Conservation (phyloP, 2,329 filamentous ascomycete species). For the Aaosphaeria arxii region DNA sequence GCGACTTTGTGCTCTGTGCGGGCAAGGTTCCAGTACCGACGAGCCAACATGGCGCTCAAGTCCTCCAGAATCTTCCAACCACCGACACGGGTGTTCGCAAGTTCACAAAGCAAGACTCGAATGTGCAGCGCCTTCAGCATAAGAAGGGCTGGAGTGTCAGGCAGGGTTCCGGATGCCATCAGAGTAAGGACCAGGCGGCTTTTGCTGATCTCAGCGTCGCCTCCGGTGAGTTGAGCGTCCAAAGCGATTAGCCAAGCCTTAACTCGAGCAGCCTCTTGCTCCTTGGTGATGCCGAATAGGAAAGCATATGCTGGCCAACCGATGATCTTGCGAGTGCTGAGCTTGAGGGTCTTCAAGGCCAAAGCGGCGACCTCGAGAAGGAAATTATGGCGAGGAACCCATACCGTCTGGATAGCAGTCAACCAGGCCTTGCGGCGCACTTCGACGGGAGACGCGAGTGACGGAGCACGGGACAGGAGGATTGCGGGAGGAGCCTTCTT, state of each 20-base stretch:
- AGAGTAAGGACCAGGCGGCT: slow-evolving; percentile 82
- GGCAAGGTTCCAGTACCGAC: slow-evolving; percentile 78
- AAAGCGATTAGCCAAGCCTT: slow-evolving; percentile 93
- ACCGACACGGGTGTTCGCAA: slow-evolving; percentile 63
- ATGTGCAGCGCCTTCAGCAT: slow-evolving; percentile 94
- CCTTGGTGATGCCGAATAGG: slow-evolving; percentile 75
- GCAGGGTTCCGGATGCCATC: slow-evolving; percentile 82
- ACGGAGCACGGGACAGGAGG: slow-evolving; percentile 56
- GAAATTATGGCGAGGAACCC: slow-evolving; percentile 85
- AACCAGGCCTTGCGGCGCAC: slow-evolving; percentile 88
- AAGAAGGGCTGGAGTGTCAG: slow-evolving; percentile 74
- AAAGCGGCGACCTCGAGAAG: slow-evolving; percentile 81
- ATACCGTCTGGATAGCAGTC: slow-evolving; percentile 87
- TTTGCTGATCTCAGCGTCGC: slow-evolving; percentile 85
- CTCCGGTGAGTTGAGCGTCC: slow-evolving; percentile 87
- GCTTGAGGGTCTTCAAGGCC: slow-evolving; percentile 75
- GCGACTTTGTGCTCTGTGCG: slow-evolving; percentile 57
- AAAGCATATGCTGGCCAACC: slow-evolving; percentile 74
- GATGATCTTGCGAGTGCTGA: slow-evolving; percentile 73
- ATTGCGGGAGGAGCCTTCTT: slow-evolving; percentile 42
- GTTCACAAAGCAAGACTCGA: slow-evolving; percentile 82
- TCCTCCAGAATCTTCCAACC: slow-evolving; percentile 64
- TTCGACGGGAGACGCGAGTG: slow-evolving; percentile 76
- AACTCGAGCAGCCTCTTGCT: slow-evolving; percentile 80
- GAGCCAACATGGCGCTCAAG: slow-evolving; percentile 70